Base-by-base conservation (phyloP, 208 protist genomes). In the Leishmania turanica region DNA sequence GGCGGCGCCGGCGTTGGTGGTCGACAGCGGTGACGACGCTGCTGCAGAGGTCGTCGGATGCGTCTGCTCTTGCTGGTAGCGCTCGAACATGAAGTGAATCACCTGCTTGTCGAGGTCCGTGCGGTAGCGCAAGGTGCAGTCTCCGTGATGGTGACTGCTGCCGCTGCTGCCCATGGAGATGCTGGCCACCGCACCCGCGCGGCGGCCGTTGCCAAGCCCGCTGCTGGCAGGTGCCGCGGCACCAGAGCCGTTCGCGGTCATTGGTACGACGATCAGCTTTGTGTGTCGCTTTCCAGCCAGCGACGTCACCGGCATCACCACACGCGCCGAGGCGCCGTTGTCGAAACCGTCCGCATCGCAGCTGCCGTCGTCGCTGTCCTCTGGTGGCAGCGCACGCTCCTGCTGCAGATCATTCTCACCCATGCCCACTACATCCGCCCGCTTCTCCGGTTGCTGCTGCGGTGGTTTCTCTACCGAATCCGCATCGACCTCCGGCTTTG, bases 61-160 rank as follows among this genome's bases (percentile, higher is more conserved):
- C 21, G 83, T 56, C 81, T 86, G 81, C 79, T 88, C 85, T 6
- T 84, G 81, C 27, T 86, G 79, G 62, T 87, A 88, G 42, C 88
- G 92, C 81, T 91, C 84, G 81, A 97, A 93, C 83, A 94, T 92
- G 56, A 97, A 96, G 81, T 97, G 92, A 70, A 97, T 91, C 37
- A 96, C 94, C 47, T 84, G 84, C 87, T 97, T 97, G 73, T 97
- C 90, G 1, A 97, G 78, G 72, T 97, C 94, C 0, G 94, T 97
- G 6, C 91, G 87, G 83, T 97, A 97, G 58, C 94, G 92, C 69
- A 97, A 81, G 21, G 84, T 80, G 53, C 15, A 31, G 34, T 84
- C 77, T n/a, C 62, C 31, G 77, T 79, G 69, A 60, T 66, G 34
- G 73, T 85, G 53, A 54, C 65, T 37, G 56, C 76, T 31, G 53